Evolutionary conservation across 176 grass and related monocot genomes (phyloP), one percentile per base, ranked within the genome.

Genomic region (Musa schizocarpa): DNA sequence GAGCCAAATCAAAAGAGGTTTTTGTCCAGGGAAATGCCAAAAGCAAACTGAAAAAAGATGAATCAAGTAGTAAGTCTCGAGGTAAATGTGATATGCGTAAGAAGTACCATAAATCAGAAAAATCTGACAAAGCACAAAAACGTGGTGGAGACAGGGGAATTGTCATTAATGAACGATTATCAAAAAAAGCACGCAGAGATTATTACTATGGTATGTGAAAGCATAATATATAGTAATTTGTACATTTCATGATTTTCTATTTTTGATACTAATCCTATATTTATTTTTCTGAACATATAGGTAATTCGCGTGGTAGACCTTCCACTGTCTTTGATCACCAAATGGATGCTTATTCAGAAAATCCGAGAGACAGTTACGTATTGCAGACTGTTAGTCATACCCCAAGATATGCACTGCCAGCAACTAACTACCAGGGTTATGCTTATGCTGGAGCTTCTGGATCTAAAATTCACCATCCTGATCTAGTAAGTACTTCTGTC

Each of bases 391-490:
- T 68, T 20, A 66, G 57, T 51, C 24, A 65, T 66, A 52, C 48
- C 75, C 76, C 83, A 82, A 74, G 29, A 80, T 83, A 83, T 80
- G 13, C 43, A n/a, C 8, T n/a, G 11, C 43, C 68, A 70, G 55
- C 72, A 79, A 72, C 27, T 55, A 71, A 52, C 16, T 77, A 82
- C 50, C 73, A 80, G 71, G 23, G 68, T 74, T 65, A 83, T 52
- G 72, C 55, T 12, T 74, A 50, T 78, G 57, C 50, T 24, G 65
- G 65, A 48, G 24, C 71, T 69, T 88, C 77, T 64, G 79, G 83
- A 83, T 92, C 85, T 73, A 85, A 83, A 74, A 50, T 61, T 71
- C 76, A 81, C 75, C 57, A 73, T 55, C 76, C 77, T 78, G 89
- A 92, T 83, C 78, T 88, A 55, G 89, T 92, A 88, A 29, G 70